Percentiles rank a stretch among this genome's conserved stretches.
Evolutionary conservation across 306 rosid genomes (phyloP).

Genomic region (Pterocarpus macrocarpus): DNA sequence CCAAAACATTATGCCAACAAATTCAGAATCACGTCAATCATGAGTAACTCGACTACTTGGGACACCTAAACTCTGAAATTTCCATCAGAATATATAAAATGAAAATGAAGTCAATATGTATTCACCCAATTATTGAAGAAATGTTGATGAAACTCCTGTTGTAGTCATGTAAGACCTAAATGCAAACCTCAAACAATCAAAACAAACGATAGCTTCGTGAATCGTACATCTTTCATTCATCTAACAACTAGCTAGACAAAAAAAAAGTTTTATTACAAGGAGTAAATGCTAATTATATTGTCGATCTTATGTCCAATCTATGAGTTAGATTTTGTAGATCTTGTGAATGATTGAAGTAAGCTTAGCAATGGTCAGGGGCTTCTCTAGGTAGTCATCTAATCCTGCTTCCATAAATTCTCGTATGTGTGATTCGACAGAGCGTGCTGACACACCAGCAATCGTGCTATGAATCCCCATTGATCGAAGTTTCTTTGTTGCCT

Average conservation of each 20-base stretch:
- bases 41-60: not conserved
- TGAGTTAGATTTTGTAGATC: not conserved
- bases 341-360: conserved; percentile 61
- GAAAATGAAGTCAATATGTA: not conserved
- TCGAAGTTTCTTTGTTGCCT: conserved; percentile 76
- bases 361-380: conserved; percentile 63
- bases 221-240: too few species aligned
- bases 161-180: not conserved
- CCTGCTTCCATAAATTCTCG: conserved; percentile 74
- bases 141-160: not conserved
- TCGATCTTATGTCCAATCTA: too few species aligned
- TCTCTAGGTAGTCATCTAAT: conserved; percentile 66
- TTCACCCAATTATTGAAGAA: not conserved
- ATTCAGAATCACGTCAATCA: not conserved
- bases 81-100: not conserved
- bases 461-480: conserved; percentile 69
- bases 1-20: not conserved
- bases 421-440: conserved; percentile 34
- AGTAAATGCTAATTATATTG: too few species aligned
- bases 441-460: conserved; percentile 71
- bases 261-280: too few species aligned
- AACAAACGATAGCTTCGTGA: not conserved
- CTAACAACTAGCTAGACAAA: too few species aligned
- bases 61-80: not conserved
- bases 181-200: not conserved